These are phyloP conservation scores for Scheffersomyces illinoinensis DNA, from an alignment of 1,139 yeast species.

Conservation along the genomic window DNA sequence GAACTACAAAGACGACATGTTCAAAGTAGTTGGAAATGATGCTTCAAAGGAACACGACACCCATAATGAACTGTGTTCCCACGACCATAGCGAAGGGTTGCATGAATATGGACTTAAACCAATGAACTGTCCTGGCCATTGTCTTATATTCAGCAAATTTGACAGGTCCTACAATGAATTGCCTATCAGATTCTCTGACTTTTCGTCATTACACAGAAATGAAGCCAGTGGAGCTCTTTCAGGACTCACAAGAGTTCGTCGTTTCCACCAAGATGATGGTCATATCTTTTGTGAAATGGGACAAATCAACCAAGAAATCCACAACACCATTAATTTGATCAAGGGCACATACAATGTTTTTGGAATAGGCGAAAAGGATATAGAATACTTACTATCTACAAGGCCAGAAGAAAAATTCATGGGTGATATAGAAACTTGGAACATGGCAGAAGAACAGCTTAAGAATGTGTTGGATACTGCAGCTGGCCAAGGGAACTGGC, in stretches of 20 bases:
- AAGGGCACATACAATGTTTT: slow-evolving; percentile 78
- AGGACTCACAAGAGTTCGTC: slow-evolving; percentile 91
- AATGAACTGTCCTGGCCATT: slow-evolving; percentile 99
- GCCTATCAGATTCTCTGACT: slow-evolving; percentile 89
- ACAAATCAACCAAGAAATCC: slow-evolving; percentile 80
- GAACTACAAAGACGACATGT: slow-evolving; percentile 94
- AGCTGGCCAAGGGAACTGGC: slow-evolving; percentile 63
- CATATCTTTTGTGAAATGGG: slow-evolving; percentile 88
- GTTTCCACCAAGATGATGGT: slow-evolving; percentile 98
- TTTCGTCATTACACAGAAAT: slow-evolving; percentile 91
- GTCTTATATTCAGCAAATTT: slow-evolving; percentile 77
- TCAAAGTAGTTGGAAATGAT: slow-evolving; percentile 63
- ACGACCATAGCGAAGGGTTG: slow-evolving; percentile 17
- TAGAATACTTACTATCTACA: slow-evolving; percentile 79
- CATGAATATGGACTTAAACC: slow-evolving; percentile 87
- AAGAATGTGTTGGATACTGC: slow-evolving; percentile 60
- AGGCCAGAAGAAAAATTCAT: slow-evolving; percentile 82
- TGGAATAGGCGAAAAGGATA: slow-evolving; percentile 55
- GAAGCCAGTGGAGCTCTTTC: slow-evolving; percentile 94
- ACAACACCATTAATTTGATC: slow-evolving; percentile 70
- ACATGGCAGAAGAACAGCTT: slow-evolving; percentile 75
- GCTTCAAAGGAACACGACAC: slow-evolving; percentile 26
- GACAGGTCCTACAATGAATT: slow-evolving; percentile 88
- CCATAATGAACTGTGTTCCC: slow-evolving; percentile 15
- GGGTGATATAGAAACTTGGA: slow-evolving; percentile 84